Percentiles rank a stretch among this genome's conserved stretches.
Conservation (phyloP, 2,329 filamentous ascomycete genomes). For the Lachnellula suecica region DNA sequence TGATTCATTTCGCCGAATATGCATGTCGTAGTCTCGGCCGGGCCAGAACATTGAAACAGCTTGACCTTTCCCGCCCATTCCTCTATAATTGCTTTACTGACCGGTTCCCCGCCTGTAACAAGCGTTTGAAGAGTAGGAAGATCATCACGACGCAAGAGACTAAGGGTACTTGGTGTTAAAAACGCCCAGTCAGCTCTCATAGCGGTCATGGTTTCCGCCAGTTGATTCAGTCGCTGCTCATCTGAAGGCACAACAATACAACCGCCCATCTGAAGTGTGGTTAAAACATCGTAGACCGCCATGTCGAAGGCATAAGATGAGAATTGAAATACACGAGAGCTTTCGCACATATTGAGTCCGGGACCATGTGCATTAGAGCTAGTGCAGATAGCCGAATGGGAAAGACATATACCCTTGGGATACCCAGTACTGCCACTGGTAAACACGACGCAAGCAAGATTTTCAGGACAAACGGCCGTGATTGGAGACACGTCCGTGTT, state of each 20-base stretch:
- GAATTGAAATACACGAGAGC: not conserved
- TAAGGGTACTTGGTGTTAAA: not conserved
- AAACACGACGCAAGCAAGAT: not conserved
- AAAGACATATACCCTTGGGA: constrained; percentile 22
- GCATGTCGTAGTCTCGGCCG: not conserved
- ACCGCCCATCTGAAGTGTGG: not conserved
- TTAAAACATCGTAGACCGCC: not conserved
- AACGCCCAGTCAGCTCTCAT: not conserved
- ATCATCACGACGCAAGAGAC: not conserved
- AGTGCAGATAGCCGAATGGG: not conserved
- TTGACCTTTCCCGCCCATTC: not conserved
- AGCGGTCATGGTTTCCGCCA: not conserved
- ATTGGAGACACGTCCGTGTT: not conserved
- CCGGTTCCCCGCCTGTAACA: not conserved
- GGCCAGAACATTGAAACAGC: not conserved
- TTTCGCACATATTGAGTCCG: no score
- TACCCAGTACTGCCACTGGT: constrained; percentile 40
- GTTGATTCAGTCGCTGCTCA: not conserved
- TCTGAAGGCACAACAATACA: not conserved
- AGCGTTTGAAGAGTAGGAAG: not conserved
- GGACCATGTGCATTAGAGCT: not conserved
- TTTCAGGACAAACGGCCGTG: not conserved
- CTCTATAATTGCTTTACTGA: not conserved
- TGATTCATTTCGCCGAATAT: not conserved
- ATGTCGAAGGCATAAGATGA: not conserved